phyloP scores from a whole-genome alignment of 306 rosid species.

The Cicer pinnatifidum region DNA sequence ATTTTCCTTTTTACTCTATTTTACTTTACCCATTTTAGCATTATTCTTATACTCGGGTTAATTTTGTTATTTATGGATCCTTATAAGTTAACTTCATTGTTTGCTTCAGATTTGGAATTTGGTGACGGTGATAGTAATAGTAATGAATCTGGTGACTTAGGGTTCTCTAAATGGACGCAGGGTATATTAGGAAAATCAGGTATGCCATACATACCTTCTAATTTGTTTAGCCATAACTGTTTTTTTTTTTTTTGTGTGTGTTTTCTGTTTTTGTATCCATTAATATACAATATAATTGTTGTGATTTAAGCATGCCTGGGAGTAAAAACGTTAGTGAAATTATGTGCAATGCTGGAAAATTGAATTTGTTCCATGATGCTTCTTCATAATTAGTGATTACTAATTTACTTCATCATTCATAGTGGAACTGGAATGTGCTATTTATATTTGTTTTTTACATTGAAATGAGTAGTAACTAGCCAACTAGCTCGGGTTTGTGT shows the following conservation, averaged over 20 bases:
- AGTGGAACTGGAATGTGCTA: background rate
- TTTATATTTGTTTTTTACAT: background rate
- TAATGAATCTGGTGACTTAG: conserved; percentile 70
- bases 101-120: conserved; percentile 61
- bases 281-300: background rate
- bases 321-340: background rate
- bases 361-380: conserved; percentile 13
- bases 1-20: too few species aligned
- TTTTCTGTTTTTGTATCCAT: background rate
- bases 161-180: conserved; percentile 83
- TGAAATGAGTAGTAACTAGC: background rate
- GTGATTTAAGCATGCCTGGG: background rate
- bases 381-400: background rate
- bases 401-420: background rate
- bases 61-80: background rate
- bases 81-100: conserved; percentile 3
- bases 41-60: background rate
- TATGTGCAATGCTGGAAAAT: conserved; percentile 20
- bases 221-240: too few species aligned
- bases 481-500: background rate
- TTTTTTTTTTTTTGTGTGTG: too few species aligned
- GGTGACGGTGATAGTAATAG: conserved; percentile 45
- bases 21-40: background rate
- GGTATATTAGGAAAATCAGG: conserved; percentile 79
- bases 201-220: conserved; percentile 17